These are phyloP conservation scores for Phytomonas sp. DNA, from an alignment of 208 protist genomes.

Conservation along the genomic window DNA sequence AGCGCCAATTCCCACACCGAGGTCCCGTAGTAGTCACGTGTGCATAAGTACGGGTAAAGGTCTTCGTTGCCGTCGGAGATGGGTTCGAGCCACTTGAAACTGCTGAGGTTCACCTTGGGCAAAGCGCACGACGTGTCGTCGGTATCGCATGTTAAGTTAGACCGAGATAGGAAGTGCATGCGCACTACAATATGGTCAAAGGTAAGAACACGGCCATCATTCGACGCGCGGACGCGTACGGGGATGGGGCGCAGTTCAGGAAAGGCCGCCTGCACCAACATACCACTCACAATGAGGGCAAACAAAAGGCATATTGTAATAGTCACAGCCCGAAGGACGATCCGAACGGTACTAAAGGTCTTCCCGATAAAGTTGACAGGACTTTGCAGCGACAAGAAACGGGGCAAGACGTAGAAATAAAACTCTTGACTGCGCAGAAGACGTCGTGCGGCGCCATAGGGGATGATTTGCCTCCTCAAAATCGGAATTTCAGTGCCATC, in stretches of 20 bases:
- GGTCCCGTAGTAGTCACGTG: constrained; percentile 41
- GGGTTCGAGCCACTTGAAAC: constrained; percentile 52
- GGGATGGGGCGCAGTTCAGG: constrained; percentile 52
- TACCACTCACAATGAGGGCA: constrained; percentile 34
- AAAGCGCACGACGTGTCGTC: constrained; percentile 14
- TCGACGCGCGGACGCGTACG: constrained; percentile 37
- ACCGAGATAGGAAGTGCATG: constrained; percentile 50
- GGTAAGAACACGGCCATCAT: constrained; percentile 31
- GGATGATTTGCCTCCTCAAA: constrained; percentile 31
- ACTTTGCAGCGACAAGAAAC: constrained; percentile 63
- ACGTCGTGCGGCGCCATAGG: constrained; percentile 30
- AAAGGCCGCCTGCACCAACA: constrained; percentile 72
- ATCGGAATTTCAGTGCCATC: constrained; percentile 17
- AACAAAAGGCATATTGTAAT: constrained; percentile 41
- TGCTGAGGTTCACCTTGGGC: constrained; percentile 18
- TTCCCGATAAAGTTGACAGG: constrained; percentile 45
- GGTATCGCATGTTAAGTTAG: background rate
- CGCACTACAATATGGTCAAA: constrained; percentile 79
- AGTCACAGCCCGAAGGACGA: constrained; percentile 45
- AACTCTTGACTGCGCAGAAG: constrained; percentile 40
- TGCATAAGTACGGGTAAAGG: constrained; percentile 71
- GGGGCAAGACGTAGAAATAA: constrained; percentile 57
- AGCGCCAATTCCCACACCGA: constrained; percentile 65
- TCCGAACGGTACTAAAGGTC: constrained; percentile 38
- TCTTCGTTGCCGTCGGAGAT: constrained; percentile 31